These are phyloP conservation scores for Leccinum boreale DNA, from an alignment of 768 basidiomycete species.

Conservation along the genomic window DNA sequence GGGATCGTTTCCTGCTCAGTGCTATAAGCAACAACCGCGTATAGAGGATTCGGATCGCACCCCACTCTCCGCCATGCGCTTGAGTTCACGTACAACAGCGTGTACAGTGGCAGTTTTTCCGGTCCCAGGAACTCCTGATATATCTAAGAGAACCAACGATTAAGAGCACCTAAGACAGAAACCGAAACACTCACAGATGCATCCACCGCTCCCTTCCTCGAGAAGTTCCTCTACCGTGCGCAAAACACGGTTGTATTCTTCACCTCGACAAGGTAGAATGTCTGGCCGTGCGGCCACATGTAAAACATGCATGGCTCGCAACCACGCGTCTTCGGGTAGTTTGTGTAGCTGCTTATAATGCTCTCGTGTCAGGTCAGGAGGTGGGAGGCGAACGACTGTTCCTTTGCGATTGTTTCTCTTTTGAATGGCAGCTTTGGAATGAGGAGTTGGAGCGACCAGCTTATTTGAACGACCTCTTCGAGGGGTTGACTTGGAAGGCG, in stretches of 20 bases:
- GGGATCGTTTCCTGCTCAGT: slow-evolving; percentile 77
- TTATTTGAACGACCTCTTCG: slow-evolving; percentile 36
- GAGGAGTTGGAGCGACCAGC: slow-evolving; percentile 66
- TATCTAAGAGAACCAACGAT: slow-evolving; percentile 52
- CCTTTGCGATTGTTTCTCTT: slow-evolving; percentile 37
- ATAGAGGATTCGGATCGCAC: slow-evolving; percentile 39
- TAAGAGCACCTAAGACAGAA: not conserved
- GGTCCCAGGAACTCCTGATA: slow-evolving; percentile 97
- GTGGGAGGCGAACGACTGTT: slow-evolving; percentile 32
- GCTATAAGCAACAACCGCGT: not conserved
- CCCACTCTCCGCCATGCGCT: slow-evolving; percentile 78
- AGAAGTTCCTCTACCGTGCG: slow-evolving; percentile 78
- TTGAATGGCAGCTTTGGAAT: slow-evolving; percentile 66
- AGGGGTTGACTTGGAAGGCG: slow-evolving; percentile 32
- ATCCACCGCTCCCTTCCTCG: slow-evolving; percentile 92
- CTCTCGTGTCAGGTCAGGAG: slow-evolving; percentile 34
- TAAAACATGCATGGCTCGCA: slow-evolving; percentile 84
- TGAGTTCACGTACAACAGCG: slow-evolving; percentile 85
- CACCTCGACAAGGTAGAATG: slow-evolving; percentile 82
- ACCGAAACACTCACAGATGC: slow-evolving; percentile 66
- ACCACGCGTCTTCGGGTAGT: slow-evolving; percentile 73
- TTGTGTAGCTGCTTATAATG: slow-evolving; percentile 42
- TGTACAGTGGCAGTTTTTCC: slow-evolving; percentile 99
- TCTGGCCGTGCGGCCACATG: slow-evolving; percentile 95
- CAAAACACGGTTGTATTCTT: slow-evolving; percentile 76